Evolutionary conservation across 257 asterid genomes (phyloP).

Genomic region (Parsonsia alboflavescens): DNA sequence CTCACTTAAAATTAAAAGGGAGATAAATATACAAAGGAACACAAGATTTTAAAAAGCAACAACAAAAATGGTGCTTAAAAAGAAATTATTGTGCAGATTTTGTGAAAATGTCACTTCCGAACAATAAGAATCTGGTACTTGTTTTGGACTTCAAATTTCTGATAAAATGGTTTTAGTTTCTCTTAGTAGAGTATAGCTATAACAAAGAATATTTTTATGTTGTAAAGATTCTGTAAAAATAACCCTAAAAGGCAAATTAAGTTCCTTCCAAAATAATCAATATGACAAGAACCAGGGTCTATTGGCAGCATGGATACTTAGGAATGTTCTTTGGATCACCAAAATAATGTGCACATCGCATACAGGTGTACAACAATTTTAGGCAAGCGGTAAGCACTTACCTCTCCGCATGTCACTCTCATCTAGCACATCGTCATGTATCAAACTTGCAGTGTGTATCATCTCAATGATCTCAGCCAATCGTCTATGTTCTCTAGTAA

Average conservation of each 20-base stretch:
- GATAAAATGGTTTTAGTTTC: background rate
- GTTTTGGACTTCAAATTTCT: background rate
- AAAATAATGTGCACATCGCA: background rate
- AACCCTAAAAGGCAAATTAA: background rate
- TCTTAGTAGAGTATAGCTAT: background rate
- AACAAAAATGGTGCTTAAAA: background rate
- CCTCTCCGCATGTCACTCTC: constrained; percentile 97
- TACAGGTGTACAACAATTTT: background rate
- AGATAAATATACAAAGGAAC: background rate
- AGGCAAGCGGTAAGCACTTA: constrained; percentile 17
- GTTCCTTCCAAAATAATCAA: background rate
- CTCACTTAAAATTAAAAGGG: background rate
- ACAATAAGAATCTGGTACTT: background rate
- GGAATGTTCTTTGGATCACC: background rate
- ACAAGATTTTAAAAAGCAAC: background rate
- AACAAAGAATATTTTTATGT: background rate
- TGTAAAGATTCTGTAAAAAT: background rate
- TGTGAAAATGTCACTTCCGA: background rate
- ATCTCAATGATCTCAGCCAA: constrained; percentile 96
- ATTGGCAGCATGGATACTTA: background rate
- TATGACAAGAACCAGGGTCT: background rate
- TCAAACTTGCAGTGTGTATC: constrained; percentile 97
- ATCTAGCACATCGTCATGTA: constrained; percentile 92
- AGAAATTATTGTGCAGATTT: background rate
- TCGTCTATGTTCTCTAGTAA: constrained; percentile 78